Percentiles rank a stretch among this genome's conserved stretches.
Evolutionary conservation across 2,329 filamentous ascomycete species (phyloP).

Genomic region (Leptographium lundbergii): DNA sequence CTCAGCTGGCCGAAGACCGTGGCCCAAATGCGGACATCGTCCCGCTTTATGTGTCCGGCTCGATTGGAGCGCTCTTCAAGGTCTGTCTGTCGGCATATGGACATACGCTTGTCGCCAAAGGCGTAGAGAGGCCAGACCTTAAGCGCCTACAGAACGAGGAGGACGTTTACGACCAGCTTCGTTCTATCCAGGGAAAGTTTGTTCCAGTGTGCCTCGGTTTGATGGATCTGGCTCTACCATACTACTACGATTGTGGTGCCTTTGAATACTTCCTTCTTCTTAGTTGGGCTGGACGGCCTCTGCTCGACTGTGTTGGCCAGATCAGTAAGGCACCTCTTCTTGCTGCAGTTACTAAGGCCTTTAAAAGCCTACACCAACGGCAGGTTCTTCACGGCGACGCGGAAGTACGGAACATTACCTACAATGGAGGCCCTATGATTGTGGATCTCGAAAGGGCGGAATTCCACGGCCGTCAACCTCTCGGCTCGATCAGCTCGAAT

Average conservation of each 20-base stretch:
- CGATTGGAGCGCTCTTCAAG: slow-evolving; percentile 24
- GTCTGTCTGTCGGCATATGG: slow-evolving; percentile 20
- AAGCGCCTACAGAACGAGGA: slow-evolving; percentile 9
- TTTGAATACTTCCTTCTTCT: slow-evolving; percentile 2
- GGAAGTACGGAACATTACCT: slow-evolving; percentile 20
- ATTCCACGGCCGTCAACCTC: too few relatives aligned
- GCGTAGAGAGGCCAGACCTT: slow-evolving; percentile 17
- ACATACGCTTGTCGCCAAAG: slow-evolving; percentile 28
- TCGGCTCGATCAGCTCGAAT: too few relatives aligned
- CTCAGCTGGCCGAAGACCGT: slow-evolving; percentile 19
- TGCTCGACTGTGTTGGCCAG: slow-evolving; percentile 2
- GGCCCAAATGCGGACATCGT: slow-evolving; percentile 17
- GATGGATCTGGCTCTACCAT: slow-evolving; percentile 1
- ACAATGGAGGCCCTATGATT: slow-evolving; percentile 16
- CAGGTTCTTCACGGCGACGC: slow-evolving; percentile 7
- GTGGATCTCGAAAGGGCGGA: slow-evolving; percentile 20
- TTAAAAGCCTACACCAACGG: background rate
- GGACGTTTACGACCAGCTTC: background rate
- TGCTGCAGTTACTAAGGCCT: background rate
- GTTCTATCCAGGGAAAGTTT: background rate
- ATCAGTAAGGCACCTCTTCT: background rate
- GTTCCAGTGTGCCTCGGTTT: slow-evolving; percentile 4
- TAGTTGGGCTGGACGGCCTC: slow-evolving; percentile 18
- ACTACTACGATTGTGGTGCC: background rate
- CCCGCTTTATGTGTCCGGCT: slow-evolving; percentile 19